These are phyloP conservation scores for Termitomyces sp. DNA, from an alignment of 768 basidiomycete species.

Conservation along the genomic window DNA sequence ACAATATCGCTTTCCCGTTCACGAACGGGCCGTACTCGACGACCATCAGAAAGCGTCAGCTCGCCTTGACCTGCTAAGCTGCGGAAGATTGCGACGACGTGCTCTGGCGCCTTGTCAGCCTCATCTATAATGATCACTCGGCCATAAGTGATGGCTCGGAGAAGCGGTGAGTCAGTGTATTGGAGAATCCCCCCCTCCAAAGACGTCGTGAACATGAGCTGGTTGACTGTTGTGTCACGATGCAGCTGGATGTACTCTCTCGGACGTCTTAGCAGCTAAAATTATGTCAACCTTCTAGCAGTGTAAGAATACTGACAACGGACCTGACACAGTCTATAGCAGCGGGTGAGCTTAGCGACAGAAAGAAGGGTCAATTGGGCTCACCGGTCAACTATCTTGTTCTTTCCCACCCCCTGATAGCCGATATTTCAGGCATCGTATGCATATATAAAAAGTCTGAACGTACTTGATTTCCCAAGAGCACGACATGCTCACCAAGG, in stretches of 20 bases:
- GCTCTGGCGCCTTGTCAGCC: constrained; percentile 72
- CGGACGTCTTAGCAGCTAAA: constrained; percentile 55
- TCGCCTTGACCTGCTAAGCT: constrained; percentile 67
- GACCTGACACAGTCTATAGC: constrained; percentile 54
- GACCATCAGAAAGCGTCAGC: constrained; percentile 62
- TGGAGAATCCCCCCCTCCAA: constrained; percentile 56
- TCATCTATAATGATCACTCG: constrained; percentile 72
- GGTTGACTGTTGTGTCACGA: constrained; percentile 68
- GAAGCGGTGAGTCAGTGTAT: constrained; percentile 64
- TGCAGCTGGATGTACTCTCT: constrained; percentile 72
- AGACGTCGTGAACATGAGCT: constrained; percentile 68
- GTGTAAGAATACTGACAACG: neutral
- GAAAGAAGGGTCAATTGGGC: constrained; percentile 13
- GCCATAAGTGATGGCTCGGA: constrained; percentile 59
- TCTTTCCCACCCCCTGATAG: constrained; percentile 64
- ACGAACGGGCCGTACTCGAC: constrained; percentile 45
- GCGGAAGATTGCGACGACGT: constrained; percentile 70
- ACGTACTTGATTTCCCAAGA: constrained; percentile 65
- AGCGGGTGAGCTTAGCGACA: neutral
- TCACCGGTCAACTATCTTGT: constrained; percentile 64
- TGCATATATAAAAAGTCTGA: neutral
- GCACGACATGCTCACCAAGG: constrained; percentile 60
- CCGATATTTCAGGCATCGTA: neutral
- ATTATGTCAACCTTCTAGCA: neutral
- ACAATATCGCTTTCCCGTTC: constrained; percentile 55